These are phyloP conservation scores for Phytophthora podocarpi DNA, from an alignment of 352 stramenopile species.

Conservation along the genomic window DNA sequence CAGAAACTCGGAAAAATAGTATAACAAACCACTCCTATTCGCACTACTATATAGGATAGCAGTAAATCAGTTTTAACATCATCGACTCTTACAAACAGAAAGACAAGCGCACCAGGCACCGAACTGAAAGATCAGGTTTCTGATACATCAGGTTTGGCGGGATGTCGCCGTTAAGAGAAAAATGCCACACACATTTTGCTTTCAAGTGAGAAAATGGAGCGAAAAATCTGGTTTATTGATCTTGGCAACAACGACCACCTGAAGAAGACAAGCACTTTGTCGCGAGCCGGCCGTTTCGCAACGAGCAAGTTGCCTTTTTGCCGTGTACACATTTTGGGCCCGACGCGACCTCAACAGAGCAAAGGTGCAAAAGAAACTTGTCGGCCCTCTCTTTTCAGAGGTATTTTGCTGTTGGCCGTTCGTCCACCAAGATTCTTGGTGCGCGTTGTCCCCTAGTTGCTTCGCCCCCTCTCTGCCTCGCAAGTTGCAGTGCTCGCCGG, in stretches of 20 bases:
- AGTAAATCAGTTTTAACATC: not conserved
- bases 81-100: not conserved
- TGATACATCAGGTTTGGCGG: not conserved
- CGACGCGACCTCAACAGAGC: slow-evolving; percentile 2
- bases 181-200: not conserved
- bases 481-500: slow-evolving; percentile 7
- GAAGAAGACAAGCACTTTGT: not conserved
- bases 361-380: not conserved
- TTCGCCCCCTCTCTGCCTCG: slow-evolving; percentile 17
- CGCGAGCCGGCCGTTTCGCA: slow-evolving; percentile 3
- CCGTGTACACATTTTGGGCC: slow-evolving; percentile 17
- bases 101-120: not conserved
- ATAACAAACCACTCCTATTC: too few species aligned
- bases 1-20: slow-evolving; percentile 16
- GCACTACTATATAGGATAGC: too few species aligned
- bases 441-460: slow-evolving; percentile 12
- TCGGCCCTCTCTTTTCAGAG: too few species aligned
- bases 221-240: slow-evolving; percentile 22
- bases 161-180: too few species aligned
- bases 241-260: slow-evolving; percentile 11
- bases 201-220: slow-evolving; percentile 18
- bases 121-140: not conserved
- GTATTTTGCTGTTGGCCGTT: not conserved
- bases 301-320: slow-evolving; percentile 3
- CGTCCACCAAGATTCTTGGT: slow-evolving; percentile 33